Evolutionary conservation across 352 stramenopile genomes (phyloP).

Genomic region (Lagenidium giganteum): DNA sequence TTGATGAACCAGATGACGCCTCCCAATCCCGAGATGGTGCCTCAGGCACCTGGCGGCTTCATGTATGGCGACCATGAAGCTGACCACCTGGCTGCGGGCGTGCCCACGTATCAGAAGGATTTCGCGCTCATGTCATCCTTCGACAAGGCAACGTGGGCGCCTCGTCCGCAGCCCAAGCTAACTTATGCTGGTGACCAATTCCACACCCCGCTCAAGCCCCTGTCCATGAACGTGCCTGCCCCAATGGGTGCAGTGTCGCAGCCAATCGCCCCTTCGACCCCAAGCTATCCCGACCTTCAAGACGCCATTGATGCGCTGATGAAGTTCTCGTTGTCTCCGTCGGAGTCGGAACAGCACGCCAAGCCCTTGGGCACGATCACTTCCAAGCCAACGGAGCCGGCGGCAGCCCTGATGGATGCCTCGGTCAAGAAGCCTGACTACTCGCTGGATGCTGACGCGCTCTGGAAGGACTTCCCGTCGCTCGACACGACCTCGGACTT

Average conservation of each 20-base stretch:
- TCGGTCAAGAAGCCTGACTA: conserved; percentile 42
- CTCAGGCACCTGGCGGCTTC: conserved; percentile 7
- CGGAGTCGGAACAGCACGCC: conserved; percentile 28
- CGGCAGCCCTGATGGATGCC: neutral
- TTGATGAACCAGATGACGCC: too few species aligned
- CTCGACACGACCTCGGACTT: conserved; percentile 23
- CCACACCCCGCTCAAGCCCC: conserved; percentile 10
- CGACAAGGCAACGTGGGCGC: conserved; percentile 47
- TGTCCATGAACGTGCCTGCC: conserved; percentile 18
- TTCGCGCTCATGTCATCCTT: conserved; percentile 64
- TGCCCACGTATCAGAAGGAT: conserved; percentile 51
- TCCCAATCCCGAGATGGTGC: too few species aligned
- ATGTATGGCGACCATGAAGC: too few species aligned
- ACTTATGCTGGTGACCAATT: conserved; percentile 50
- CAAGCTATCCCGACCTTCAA: conserved; percentile 72
- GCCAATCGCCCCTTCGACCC: conserved; percentile 19
- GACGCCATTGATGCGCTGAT: conserved; percentile 86
- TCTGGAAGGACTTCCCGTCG: conserved; percentile 77
- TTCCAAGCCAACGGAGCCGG: conserved; percentile 18
- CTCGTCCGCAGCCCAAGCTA: conserved; percentile 31
- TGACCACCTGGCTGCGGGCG: too few species aligned
- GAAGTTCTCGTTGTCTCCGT: conserved; percentile 72
- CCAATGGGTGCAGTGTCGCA: conserved; percentile 10
- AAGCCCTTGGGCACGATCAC: conserved; percentile 27
- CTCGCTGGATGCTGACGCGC: conserved; percentile 52